Evolutionary conservation across 805 yeast genomes (phyloP).

Genomic region (Pichia rugopelliculosa): DNA sequence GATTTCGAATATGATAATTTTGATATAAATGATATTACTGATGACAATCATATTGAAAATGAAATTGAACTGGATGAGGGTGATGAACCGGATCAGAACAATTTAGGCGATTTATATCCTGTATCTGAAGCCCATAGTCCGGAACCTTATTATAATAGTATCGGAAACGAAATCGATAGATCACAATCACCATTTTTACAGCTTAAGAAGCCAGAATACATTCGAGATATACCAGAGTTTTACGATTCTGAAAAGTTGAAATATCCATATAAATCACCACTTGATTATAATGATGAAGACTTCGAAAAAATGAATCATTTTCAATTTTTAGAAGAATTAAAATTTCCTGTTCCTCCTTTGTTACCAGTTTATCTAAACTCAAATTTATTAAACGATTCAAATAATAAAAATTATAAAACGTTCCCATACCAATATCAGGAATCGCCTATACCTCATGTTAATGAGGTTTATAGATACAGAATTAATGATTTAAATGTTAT

Average conservation of each 20-base stretch:
- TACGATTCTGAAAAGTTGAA: slow-evolving; percentile 24
- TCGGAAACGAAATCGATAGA: slow-evolving; percentile 3
- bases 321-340: slow-evolving; percentile 25
- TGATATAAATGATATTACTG: slow-evolving; percentile 4
- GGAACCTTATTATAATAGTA: slow-evolving; percentile 5
- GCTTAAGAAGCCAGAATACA: slow-evolving; percentile 4
- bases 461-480: slow-evolving; percentile 26
- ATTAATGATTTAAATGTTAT: slow-evolving; percentile 31
- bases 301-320: slow-evolving; percentile 28
- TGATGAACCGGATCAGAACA: not conserved
- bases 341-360: slow-evolving; percentile 29
- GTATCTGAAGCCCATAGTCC: slow-evolving; percentile 1
- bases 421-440: slow-evolving; percentile 30
- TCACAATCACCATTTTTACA: slow-evolving; percentile 7
- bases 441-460: slow-evolving; percentile 29
- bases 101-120: not conserved
- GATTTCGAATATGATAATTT: slow-evolving; percentile 10
- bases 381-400: slow-evolving; percentile 30
- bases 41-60: slow-evolving; percentile 6
- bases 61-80: not conserved
- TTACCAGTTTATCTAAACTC: slow-evolving; percentile 34
- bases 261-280: slow-evolving; percentile 29
- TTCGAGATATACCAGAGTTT: slow-evolving; percentile 30
- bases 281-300: slow-evolving; percentile 30
- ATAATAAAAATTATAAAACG: slow-evolving; percentile 24